Percentiles rank a stretch among this genome's conserved stretches.
Evolutionary conservation across 2,329 filamentous ascomycete species (phyloP).

Genomic region (Ophiostoma piceae): DNA sequence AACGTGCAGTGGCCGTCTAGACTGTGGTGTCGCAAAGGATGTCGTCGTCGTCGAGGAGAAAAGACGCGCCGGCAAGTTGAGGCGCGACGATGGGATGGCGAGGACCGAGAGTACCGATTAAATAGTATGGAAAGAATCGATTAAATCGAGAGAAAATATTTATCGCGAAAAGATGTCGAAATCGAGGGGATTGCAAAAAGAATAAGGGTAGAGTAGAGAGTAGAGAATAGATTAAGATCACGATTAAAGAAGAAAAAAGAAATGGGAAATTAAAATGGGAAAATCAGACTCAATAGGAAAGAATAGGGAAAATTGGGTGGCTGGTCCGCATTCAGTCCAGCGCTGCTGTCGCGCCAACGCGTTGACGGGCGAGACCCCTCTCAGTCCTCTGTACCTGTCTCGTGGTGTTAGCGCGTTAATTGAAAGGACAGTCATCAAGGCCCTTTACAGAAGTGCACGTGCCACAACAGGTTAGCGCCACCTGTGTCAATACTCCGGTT

Average conservation of each 20-base stretch:
- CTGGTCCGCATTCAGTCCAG: slow-evolving; percentile 6
- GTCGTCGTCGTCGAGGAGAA: background rate
- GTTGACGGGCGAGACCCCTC: slow-evolving; percentile 5
- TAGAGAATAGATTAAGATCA: background rate
- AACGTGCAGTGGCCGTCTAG: background rate
- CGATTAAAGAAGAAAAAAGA: background rate
- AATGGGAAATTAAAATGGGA: slow-evolving; percentile 8
- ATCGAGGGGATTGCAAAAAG: background rate
- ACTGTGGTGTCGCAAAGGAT: background rate
- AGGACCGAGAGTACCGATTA: background rate
- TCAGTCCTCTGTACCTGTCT: background rate
- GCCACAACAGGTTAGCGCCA: background rate
- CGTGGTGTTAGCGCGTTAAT: slow-evolving; percentile 1
- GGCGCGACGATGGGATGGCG: background rate
- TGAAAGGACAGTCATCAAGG: background rate
- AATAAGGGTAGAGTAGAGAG: background rate
- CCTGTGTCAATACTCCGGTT: background rate
- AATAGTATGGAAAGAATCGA: background rate
- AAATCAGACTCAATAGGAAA: background rate
- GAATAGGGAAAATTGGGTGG: slow-evolving; percentile 4
- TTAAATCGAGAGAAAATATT: background rate
- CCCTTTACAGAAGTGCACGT: background rate
- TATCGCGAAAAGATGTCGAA: background rate
- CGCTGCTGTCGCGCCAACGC: slow-evolving; percentile 13
- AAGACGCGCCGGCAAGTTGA: background rate